phyloP scores from a whole-genome alignment of 805 yeast species.

The Huiozyma naganishii region DNA sequence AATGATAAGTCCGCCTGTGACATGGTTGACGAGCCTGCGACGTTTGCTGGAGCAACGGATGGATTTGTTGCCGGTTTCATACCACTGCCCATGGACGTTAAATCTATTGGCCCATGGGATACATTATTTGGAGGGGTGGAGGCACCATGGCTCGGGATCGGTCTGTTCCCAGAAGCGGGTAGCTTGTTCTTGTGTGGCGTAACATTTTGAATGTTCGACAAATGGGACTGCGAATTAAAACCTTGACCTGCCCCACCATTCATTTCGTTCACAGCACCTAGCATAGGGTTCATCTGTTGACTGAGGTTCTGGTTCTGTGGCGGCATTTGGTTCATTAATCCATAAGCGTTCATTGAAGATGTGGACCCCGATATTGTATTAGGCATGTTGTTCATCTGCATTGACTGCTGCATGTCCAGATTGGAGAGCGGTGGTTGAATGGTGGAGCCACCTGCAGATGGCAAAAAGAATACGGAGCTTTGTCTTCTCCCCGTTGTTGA shows the following conservation, averaged over 20 bases:
- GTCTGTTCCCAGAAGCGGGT: not conserved
- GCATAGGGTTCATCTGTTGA: not conserved
- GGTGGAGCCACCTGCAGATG: conserved; percentile 2
- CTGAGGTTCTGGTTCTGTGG: not conserved
- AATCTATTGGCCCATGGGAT: not conserved
- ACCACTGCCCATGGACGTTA: not conserved
- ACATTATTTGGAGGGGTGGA: conserved; percentile 1
- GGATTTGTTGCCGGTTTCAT: conserved; percentile 2
- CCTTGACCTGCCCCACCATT: not conserved
- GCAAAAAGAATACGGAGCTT: conserved; percentile 8
- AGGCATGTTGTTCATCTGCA: conserved; percentile 4
- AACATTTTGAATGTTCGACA: not conserved
- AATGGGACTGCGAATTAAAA: not conserved
- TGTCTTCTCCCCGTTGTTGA: conserved; percentile 8
- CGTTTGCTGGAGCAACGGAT: conserved; percentile 6
- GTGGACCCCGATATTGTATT: conserved; percentile 9
- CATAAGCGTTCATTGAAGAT: conserved; percentile 10
- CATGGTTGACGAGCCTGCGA: conserved; percentile 12
- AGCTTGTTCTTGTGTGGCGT: conserved; percentile 1
- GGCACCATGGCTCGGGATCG: not conserved
- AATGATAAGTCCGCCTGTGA: conserved; percentile 54
- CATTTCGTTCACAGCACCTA: not conserved
- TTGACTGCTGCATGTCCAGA: conserved; percentile 11
- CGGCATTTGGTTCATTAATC: conserved; percentile 6
- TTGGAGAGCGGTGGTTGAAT: conserved; percentile 9